phyloP scores from a whole-genome alignment of 257 asterid species.

The Solanum chiquidenum region DNA sequence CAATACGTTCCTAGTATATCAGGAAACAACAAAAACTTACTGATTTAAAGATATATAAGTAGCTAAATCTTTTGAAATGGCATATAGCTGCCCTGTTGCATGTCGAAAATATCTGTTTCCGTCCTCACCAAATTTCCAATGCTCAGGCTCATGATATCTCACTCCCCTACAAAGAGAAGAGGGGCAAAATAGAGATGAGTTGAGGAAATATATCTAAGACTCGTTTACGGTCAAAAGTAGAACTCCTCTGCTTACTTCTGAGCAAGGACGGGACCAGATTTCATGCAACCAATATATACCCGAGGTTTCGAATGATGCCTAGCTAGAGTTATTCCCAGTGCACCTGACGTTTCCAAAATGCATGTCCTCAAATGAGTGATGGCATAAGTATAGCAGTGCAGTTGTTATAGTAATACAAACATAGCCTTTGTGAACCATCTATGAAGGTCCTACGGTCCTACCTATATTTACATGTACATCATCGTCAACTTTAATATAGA shows the following conservation, averaged over 20 bases:
- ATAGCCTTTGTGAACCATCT: background rate
- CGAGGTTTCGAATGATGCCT: slow-evolving; percentile 71
- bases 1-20: background rate
- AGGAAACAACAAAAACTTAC: slow-evolving; percentile 28
- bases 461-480: slow-evolving; percentile 90
- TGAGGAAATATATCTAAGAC: background rate
- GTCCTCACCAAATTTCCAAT: slow-evolving; percentile 89
- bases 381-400: background rate
- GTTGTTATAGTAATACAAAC: background rate
- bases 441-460: slow-evolving; percentile 24
- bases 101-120: slow-evolving; percentile 93
- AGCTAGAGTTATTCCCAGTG: slow-evolving; percentile 65
- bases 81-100: slow-evolving; percentile 90
- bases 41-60: slow-evolving; percentile 69
- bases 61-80: slow-evolving; percentile 82
- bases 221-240: background rate
- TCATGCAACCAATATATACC: slow-evolving; percentile 92
- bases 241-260: slow-evolving; percentile 50
- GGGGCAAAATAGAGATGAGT: background rate
- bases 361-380: background rate
- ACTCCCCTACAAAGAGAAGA: slow-evolving; percentile 49
- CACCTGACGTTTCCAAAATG: slow-evolving; percentile 34
- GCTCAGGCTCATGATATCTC: slow-evolving; percentile 87
- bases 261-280: slow-evolving; percentile 87
- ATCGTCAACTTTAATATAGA: slow-evolving; percentile 84